phyloP scores from a whole-genome alignment of 1,284 basidiomycete species.

The Ustilago trichophora region DNA sequence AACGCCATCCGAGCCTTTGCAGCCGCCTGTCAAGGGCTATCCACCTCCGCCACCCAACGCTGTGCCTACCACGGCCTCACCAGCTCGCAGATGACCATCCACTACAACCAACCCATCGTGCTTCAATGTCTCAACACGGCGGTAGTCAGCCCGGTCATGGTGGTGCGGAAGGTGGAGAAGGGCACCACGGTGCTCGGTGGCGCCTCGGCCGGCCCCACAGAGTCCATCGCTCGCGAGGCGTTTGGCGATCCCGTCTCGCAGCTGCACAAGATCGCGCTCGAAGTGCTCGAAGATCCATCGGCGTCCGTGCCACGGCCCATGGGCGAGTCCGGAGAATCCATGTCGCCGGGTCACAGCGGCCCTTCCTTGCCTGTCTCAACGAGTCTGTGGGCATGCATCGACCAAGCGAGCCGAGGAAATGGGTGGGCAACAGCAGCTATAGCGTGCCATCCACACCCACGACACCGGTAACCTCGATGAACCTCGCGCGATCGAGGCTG shows the following conservation, averaged over 20 bases:
- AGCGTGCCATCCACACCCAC: slow-evolving; percentile 56
- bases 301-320: slow-evolving; percentile 24
- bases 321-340: slow-evolving; percentile 32
- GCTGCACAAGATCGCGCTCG: slow-evolving; percentile 74
- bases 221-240: slow-evolving; percentile 77
- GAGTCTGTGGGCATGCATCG: slow-evolving; percentile 59
- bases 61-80: slow-evolving; percentile 81
- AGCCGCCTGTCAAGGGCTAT: slow-evolving; percentile 68
- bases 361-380: slow-evolving; percentile 59
- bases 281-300: slow-evolving; percentile 52
- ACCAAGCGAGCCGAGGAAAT: slow-evolving; percentile 52
- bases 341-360: slow-evolving; percentile 54
- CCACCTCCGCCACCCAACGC: slow-evolving; percentile 89
- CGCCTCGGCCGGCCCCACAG: slow-evolving; percentile 75
- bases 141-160: slow-evolving; percentile 87
- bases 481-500: slow-evolving; percentile 33
- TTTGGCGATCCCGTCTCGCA: slow-evolving; percentile 94
- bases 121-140: slow-evolving; percentile 93
- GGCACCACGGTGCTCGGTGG: slow-evolving; percentile 89
- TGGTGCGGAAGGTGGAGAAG: slow-evolving; percentile 91
- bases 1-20: slow-evolving; percentile 76
- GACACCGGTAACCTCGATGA: slow-evolving; percentile 57
- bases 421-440: slow-evolving; percentile 40
- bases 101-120: slow-evolving; percentile 95
- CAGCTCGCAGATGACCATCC: slow-evolving; percentile 79